Conservation (phyloP, 1,139 yeast genomes). For the Suhomyces kunorum region DNA sequence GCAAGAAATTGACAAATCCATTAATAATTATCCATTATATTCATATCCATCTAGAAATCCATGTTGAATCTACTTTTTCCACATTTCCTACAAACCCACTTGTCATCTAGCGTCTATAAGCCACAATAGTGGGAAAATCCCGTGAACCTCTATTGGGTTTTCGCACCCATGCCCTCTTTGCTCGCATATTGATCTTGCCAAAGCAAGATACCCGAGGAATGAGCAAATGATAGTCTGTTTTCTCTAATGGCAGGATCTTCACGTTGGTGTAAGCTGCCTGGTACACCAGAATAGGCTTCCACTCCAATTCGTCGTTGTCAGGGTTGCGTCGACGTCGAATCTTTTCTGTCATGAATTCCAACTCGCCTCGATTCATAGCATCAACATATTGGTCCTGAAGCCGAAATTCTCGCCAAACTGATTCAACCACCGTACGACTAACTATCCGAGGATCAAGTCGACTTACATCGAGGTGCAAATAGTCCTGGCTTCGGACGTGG, state of each 20-base stretch:
- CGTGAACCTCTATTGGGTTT: conserved; percentile 20
- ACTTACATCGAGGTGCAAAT: not conserved
- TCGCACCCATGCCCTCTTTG: conserved; percentile 37
- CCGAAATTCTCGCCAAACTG: conserved; percentile 14
- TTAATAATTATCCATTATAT: no score
- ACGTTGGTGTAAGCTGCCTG: conserved; percentile 38
- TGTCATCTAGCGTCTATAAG: not conserved
- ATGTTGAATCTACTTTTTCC: no score
- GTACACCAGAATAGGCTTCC: conserved; percentile 42
- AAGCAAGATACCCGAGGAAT: conserved; percentile 38
- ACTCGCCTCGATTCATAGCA: conserved; percentile 1
- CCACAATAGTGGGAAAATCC: not conserved
- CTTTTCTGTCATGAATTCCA: conserved; percentile 4
- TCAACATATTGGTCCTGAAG: conserved; percentile 15
- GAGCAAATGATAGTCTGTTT: conserved; percentile 26
- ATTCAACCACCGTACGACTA: conserved; percentile 9
- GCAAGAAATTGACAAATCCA: no score
- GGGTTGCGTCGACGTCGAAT: conserved; percentile 24
- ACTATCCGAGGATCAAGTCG: conserved; percentile 9
- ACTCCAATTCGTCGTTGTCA: conserved; percentile 24
- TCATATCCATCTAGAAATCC: no score
- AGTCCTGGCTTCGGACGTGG: not conserved
- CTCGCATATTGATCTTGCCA: conserved; percentile 43
- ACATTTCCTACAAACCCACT: no score
- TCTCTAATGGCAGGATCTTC: conserved; percentile 24